Percentiles rank a stretch among this genome's conserved stretches.
Conservation (phyloP, 2,329 filamentous ascomycete species). For the Arthrinium phaeospermum region DNA sequence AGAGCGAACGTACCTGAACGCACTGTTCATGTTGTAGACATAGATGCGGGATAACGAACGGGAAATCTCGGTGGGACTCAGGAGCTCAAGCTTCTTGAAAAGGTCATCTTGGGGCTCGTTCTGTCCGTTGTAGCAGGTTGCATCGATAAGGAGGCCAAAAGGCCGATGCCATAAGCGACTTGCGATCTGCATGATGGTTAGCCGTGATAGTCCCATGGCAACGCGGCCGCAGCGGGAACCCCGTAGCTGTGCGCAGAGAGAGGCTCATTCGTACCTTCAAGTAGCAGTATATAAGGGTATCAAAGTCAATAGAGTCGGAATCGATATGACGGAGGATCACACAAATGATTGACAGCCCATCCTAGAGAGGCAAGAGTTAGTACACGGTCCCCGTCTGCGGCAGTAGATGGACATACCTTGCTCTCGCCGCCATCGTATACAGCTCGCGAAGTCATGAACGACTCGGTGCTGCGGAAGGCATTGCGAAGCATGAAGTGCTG, state of each 20-base stretch:
- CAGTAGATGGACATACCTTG: conserved; percentile 51
- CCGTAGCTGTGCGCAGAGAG: background rate
- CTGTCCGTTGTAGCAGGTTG: conserved; percentile 72
- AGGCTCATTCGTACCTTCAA: conserved; percentile 57
- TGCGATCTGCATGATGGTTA: conserved; percentile 57
- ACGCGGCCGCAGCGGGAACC: background rate
- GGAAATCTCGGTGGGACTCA: conserved; percentile 66
- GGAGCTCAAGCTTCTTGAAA: conserved; percentile 66
- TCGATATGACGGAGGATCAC: conserved; percentile 73
- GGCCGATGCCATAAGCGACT: conserved; percentile 73
- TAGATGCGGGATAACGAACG: conserved; percentile 67
- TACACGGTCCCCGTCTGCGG: conserved; percentile 20
- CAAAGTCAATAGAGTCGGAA: conserved; percentile 67
- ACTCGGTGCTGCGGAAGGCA: conserved; percentile 69
- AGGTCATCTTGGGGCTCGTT: conserved; percentile 70
- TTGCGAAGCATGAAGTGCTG: conserved; percentile 77
- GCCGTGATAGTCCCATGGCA: conserved; percentile 13
- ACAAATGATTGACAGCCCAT: conserved; percentile 72
- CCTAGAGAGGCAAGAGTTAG: conserved; percentile 43
- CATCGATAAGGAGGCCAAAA: conserved; percentile 71
- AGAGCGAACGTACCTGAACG: conserved; percentile 58
- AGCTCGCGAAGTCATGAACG: conserved; percentile 66
- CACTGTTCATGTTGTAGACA: conserved; percentile 76
- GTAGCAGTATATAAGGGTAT: conserved; percentile 70
- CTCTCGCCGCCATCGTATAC: conserved; percentile 75